Conservation (phyloP, 164 flowering plant species). For the Dillenia suffruticosa region DNA sequence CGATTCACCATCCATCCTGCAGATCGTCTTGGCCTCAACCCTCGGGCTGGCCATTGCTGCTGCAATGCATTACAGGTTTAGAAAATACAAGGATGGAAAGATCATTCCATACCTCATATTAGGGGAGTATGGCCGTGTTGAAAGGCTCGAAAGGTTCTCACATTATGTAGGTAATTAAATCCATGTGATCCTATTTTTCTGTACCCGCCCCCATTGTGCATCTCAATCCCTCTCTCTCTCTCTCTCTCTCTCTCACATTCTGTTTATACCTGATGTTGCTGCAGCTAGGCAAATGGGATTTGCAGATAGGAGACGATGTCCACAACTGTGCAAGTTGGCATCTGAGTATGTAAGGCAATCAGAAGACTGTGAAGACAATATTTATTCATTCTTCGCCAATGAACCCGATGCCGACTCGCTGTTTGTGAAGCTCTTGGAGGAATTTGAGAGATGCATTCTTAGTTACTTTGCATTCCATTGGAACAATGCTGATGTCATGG, state of each 20-base stretch:
- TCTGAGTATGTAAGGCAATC: slow-evolving; percentile 53
- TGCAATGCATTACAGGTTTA: slow-evolving; percentile 17
- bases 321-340: slow-evolving; percentile 54
- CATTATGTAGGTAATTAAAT: slow-evolving; percentile 68
- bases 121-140: slow-evolving; percentile 50
- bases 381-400: slow-evolving; percentile 44
- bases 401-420: slow-evolving; percentile 44
- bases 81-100: slow-evolving; percentile 14
- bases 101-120: slow-evolving; percentile 39
- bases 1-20: too few relatives aligned
- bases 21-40: too few relatives aligned
- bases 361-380: slow-evolving; percentile 47
- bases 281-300: slow-evolving; percentile 89
- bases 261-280: background rate
- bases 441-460: slow-evolving; percentile 76
- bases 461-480: slow-evolving; percentile 84
- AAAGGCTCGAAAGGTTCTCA: slow-evolving; percentile 60
- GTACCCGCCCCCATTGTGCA: too few relatives aligned
- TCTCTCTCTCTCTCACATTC: background rate
- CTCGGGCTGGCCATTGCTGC: slow-evolving; percentile 16
- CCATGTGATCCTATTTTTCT: too few relatives aligned
- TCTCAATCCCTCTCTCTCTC: background rate
- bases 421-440: slow-evolving; percentile 59
- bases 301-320: slow-evolving; percentile 49
- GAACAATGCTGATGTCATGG: slow-evolving; percentile 55